Evolutionary conservation across 495 filamentous ascomycete species (phyloP), one percentile per base, ranked within the genome.

Genomic region (Penicillium lagena): DNA sequence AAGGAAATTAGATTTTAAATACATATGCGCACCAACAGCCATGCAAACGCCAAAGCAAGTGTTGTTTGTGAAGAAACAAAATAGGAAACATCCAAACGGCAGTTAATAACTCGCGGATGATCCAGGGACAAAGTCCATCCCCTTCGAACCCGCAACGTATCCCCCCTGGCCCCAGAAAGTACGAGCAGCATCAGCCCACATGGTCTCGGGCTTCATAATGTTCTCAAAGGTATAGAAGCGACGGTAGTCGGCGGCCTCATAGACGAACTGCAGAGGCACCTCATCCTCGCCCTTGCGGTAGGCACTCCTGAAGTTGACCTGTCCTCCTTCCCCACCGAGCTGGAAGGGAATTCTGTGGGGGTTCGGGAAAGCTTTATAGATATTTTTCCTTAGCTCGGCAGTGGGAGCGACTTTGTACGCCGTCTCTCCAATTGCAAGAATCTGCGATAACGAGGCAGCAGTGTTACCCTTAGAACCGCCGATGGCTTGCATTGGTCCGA

Each of bases 401-500:
- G 37, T 32, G 2, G 50, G 39, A 12, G 22, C 11, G 11, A 22
- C 9, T 30, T 50, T 42, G 17, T 43, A 42, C 35, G 41, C 32
- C 7, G 14, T 12, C 2, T 34, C 10, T 12, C 43, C 15, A 6
- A 17, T n/a, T 3, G 2, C 1, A 4, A 43, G 13, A 8, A 54
- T 10, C 9, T 17, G 15, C 11, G 37, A 36, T n/a, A 54, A 35
- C 17, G 31, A 2, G n/a, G 4, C 37, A 40, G 9, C 46, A 31
- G 7, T 46, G 58, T 22, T 49, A 46, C 70, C 70, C 7, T 66
- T 60, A 37, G 40, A 59, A 15, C 67, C 66, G 15, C 59, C 58
- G 13, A 64, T 47, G 15, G 58, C 59, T 52, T 75, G 70, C 68
- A 73, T 75, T 9, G 67, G 64, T 0, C 62, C 64, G n/a, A 46